Percentiles rank a stretch among this genome's conserved stretches.
Evolutionary conservation across 1,284 basidiomycete species (phyloP).

Genomic region (Ustilago tritici): DNA sequence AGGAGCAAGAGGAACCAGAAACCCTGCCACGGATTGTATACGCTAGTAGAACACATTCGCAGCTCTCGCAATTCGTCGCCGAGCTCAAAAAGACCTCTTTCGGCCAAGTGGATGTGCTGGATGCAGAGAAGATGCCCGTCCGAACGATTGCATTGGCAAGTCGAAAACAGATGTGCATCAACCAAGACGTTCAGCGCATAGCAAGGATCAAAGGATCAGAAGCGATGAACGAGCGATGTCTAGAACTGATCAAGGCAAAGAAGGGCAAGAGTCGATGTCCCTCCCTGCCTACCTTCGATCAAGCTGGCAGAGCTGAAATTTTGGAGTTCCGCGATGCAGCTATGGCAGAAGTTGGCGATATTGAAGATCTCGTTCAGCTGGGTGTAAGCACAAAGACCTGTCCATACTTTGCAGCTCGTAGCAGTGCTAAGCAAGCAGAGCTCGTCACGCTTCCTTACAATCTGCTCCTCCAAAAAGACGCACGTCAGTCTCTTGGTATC

Average conservation of each 20-base stretch:
- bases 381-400: conserved; percentile 81
- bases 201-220: conserved; percentile 72
- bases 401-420: conserved; percentile 91
- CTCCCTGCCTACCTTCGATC: conserved; percentile 77
- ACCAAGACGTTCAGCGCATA: conserved; percentile 78
- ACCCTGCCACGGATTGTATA: conserved; percentile 78
- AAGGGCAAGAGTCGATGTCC: conserved; percentile 73
- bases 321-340: conserved; percentile 90
- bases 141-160: conserved; percentile 76
- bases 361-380: conserved; percentile 86
- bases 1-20: conserved; percentile 65
- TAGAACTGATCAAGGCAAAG: conserved; percentile 79
- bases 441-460: conserved; percentile 94
- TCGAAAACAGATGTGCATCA: conserved; percentile 93
- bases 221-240: conserved; percentile 91
- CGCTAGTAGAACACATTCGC: conserved; percentile 93
- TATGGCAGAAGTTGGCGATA: conserved; percentile 83
- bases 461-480: conserved; percentile 84
- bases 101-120: conserved; percentile 55
- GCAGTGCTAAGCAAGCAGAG: conserved; percentile 90
- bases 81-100: conserved; percentile 82
- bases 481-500: conserved; percentile 85
- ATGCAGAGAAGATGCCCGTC: conserved; percentile 38
- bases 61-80: conserved; percentile 88
- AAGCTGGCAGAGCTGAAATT: conserved; percentile 72